Conservation (phyloP, 2,329 filamentous ascomycete genomes). For the Zasmidium angulare region DNA sequence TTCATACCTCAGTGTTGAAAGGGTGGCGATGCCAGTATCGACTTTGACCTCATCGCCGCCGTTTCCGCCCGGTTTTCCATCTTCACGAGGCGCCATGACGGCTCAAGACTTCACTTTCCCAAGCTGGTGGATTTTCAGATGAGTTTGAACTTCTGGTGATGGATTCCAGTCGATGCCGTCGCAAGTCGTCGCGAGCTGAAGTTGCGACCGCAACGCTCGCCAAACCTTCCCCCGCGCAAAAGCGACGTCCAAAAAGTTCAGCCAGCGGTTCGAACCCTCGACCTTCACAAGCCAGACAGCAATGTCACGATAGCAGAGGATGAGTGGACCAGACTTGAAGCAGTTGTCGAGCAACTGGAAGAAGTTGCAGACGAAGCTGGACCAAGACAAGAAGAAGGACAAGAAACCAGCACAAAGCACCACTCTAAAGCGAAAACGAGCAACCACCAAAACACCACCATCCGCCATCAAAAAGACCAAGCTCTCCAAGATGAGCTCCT, state of each 20-base stretch:
- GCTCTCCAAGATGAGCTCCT: conserved; percentile 52
- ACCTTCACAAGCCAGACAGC: neutral
- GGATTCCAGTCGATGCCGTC: conserved; percentile 10
- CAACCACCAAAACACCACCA: conserved; percentile 17
- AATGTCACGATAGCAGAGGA: conserved; percentile 27
- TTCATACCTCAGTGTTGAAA: conserved; percentile 75
- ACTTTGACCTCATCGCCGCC: conserved; percentile 45
- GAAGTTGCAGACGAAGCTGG: conserved; percentile 64
- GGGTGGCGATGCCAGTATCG: conserved; percentile 78
- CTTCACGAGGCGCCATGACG: conserved; percentile 57
- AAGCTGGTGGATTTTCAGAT: conserved; percentile 5
- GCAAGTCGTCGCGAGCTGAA: conserved; percentile 12
- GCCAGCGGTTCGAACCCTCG: neutral
- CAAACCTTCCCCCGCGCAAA: neutral
- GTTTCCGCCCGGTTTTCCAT: conserved; percentile 29
- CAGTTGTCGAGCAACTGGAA: conserved; percentile 68
- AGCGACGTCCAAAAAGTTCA: conserved; percentile 7
- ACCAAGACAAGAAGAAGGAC: conserved; percentile 39
- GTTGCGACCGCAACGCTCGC: conserved; percentile 18
- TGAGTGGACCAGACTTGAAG: conserved; percentile 38
- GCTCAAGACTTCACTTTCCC: neutral
- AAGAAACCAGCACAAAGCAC: conserved; percentile 32
- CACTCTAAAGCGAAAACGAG: conserved; percentile 37
- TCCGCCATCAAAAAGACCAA: conserved; percentile 5
- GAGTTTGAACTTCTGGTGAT: conserved; percentile 9